Evolutionary conservation across 495 filamentous ascomycete genomes (phyloP).

Genomic region (Hypoxylon crocopeplum): DNA sequence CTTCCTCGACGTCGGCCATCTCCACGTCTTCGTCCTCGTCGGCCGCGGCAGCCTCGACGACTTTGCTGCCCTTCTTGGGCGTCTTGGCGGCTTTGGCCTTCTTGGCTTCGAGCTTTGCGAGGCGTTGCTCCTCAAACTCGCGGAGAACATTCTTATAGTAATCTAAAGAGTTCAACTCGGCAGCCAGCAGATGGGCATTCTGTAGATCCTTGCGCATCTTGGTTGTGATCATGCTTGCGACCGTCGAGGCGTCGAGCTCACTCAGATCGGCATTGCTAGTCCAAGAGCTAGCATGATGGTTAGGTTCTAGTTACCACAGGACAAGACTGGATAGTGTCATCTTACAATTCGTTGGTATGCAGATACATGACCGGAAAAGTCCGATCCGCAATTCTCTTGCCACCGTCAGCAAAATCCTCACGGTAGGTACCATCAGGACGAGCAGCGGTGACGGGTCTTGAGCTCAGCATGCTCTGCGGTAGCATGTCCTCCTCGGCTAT

Average conservation of each 20-base stretch:
- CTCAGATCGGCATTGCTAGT: slow-evolving; percentile 79
- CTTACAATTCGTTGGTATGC: slow-evolving; percentile 94
- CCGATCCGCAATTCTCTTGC: slow-evolving; percentile 79
- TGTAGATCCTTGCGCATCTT: slow-evolving; percentile 78
- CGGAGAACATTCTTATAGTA: slow-evolving; percentile 80
- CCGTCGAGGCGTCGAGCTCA: slow-evolving; percentile 72
- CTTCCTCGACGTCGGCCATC: slow-evolving; percentile 71
- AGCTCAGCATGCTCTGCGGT: slow-evolving; percentile 69
- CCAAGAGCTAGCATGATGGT: slow-evolving; percentile 69
- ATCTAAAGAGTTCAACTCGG: slow-evolving; percentile 71
- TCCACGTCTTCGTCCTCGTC: slow-evolving; percentile 71
- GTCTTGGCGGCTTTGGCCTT: slow-evolving; percentile 67
- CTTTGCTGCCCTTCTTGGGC: slow-evolving; percentile 70
- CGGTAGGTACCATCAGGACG: slow-evolving; percentile 82
- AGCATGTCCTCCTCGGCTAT: slow-evolving; percentile 93
- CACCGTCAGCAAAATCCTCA: slow-evolving; percentile 81
- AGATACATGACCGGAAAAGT: slow-evolving; percentile 95
- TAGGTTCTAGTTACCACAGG: slow-evolving; percentile 11
- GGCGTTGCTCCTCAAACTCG: slow-evolving; percentile 66
- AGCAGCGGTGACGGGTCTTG: slow-evolving; percentile 80
- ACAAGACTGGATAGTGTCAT: slow-evolving; percentile 23
- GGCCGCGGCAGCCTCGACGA: slow-evolving; percentile 45
- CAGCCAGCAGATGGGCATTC: slow-evolving; percentile 74
- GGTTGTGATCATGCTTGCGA: slow-evolving; percentile 66
- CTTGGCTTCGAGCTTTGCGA: slow-evolving; percentile 65